phyloP scores from a whole-genome alignment of 352 stramenopile genomes.

The Phytophthora ramorum region DNA sequence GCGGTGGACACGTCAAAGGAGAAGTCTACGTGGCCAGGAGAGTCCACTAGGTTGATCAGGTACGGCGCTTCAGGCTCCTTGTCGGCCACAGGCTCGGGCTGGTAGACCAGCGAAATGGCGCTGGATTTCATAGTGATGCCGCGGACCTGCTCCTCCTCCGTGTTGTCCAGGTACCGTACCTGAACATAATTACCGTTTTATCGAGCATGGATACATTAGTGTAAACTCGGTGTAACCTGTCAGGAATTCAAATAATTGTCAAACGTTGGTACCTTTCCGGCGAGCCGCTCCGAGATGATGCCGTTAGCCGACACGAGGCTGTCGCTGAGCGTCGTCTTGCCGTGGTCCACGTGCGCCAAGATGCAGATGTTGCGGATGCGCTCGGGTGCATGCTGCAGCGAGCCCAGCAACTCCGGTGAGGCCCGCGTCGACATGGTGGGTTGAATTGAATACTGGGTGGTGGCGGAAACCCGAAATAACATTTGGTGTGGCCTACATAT shows the following conservation, averaged over 20 bases:
- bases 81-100: slow-evolving; percentile 45
- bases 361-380: slow-evolving; percentile 96
- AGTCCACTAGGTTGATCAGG: slow-evolving; percentile 96
- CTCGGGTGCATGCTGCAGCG: slow-evolving; percentile 74
- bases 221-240: neutral
- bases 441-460: neutral
- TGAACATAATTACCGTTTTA: slow-evolving; percentile 23
- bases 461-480: neutral
- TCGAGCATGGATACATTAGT: slow-evolving; percentile 12
- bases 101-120: slow-evolving; percentile 95
- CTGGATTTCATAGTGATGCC: slow-evolving; percentile 98
- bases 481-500: slow-evolving; percentile 8
- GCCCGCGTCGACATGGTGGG: slow-evolving; percentile 39
- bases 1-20: slow-evolving; percentile 96
- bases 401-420: slow-evolving; percentile 58
- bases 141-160: slow-evolving; percentile 93
- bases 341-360: slow-evolving; percentile 95
- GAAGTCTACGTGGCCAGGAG: slow-evolving; percentile 96
- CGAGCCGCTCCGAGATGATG: slow-evolving; percentile 97
- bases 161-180: slow-evolving; percentile 96
- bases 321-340: slow-evolving; percentile 93
- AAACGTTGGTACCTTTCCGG: slow-evolving; percentile 78
- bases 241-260: too few relatives aligned
- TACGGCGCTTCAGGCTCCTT: slow-evolving; percentile 60
- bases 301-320: slow-evolving; percentile 96